phyloP scores from a whole-genome alignment of 2,329 filamentous ascomycete species.

The Cercospora zeae-maydis region DNA sequence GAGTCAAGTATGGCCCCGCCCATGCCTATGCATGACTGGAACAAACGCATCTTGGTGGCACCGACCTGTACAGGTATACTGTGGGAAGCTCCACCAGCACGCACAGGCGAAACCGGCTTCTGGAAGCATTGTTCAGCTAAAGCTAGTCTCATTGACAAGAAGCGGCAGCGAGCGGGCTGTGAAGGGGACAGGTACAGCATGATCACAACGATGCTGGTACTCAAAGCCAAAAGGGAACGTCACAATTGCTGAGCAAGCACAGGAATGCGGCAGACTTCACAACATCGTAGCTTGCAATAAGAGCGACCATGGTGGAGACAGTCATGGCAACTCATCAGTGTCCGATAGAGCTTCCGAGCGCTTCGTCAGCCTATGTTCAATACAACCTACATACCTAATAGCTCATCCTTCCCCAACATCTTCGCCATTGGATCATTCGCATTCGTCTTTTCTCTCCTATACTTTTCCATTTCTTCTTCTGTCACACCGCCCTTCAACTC shows the following conservation, averaged over 20 bases:
- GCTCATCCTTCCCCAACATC: slow-evolving; percentile 69
- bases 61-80: background rate
- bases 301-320: no score
- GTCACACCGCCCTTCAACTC: slow-evolving; percentile 75
- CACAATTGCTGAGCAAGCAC: no score
- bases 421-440: slow-evolving; percentile 85
- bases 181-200: no score
- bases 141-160: no score
- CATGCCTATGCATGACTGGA: background rate
- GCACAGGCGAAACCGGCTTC: no score
- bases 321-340: background rate
- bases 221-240: no score
- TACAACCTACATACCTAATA: slow-evolving; percentile 41
- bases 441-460: slow-evolving; percentile 69
- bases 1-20: background rate
- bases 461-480: slow-evolving; percentile 82
- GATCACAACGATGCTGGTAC: no score
- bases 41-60: background rate
- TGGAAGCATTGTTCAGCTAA: no score
- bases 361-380: slow-evolving; percentile 7
- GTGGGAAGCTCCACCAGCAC: no score
- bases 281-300: no score
- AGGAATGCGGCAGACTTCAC: no score
- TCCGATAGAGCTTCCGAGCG: slow-evolving; percentile 1
- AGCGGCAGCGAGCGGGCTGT: no score